Base-by-base conservation (phyloP, 352 stramenopile species). In the Globisporangium parvum region DNA sequence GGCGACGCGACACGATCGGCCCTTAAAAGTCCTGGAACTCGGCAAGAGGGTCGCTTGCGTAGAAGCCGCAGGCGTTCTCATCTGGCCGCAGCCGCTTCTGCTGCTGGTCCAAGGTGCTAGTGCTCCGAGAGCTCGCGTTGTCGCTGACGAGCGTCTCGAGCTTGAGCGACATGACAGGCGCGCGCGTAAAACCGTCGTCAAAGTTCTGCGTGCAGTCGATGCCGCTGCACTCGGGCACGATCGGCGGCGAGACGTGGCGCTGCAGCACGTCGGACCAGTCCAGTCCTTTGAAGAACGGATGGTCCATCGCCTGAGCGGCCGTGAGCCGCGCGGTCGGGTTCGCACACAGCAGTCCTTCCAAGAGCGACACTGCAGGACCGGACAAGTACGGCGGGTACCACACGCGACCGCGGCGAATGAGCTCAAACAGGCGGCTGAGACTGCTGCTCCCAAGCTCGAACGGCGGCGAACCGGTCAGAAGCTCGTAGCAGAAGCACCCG, bases 401-500 rank as follows among this genome's bases (percentile, higher is more conserved):
- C 31, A 91, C 71, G 24, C 69, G 63, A 2, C 66, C 80, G 44
- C 77, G 49, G 47, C 75, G 55, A 63, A 93, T 93, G 31, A 73
- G 59, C 51, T 71, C 62, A 54, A 91, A 93, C 33, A 93, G 73
- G 11, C 70, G 67, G 24, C 48, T 47, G 61, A 90, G 70, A 55
- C 85, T 79, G 62, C 86, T 76, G 52, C 71, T 64, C 61, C 73
- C 28, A 2, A 42, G 73, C 61, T 88, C 77, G 60, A 93, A 93
- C 31, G 83, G 83, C 24, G 83, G 83, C 5, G 69, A 62, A 40
- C 83, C 83, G 12, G 81, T 88, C 14, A 90, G 65, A 21, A 93
- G 67, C 57, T 93, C 83, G 61, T 87, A 93, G 53, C 75, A 73
- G 57, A 93, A 91, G 77, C 83, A 93, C 59, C 83, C 83, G 51